A percentile compares a stretch with the other conserved stretches of the same genome.
phyloP scores from a whole-genome alignment of 768 basidiomycete species.

The Xerocomus spinulosus region DNA sequence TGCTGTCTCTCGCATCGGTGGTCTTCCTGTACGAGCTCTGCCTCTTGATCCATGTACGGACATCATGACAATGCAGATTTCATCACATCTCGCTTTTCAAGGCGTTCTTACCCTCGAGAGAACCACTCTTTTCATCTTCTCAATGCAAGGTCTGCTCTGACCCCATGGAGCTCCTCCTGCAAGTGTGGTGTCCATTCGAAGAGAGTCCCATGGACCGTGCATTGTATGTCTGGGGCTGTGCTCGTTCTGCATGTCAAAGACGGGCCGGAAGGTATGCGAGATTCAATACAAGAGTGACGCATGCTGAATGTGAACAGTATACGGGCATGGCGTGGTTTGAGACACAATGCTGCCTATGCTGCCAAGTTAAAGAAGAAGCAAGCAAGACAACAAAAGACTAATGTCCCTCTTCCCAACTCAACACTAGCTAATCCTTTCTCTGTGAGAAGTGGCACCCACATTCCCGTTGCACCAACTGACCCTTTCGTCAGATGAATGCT shows the following conservation, averaged over 20 bases:
- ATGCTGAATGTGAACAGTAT: constrained; percentile 43
- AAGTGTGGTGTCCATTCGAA: constrained; percentile 89
- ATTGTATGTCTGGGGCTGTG: constrained; percentile 83
- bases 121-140: constrained; percentile 59
- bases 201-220: constrained; percentile 80
- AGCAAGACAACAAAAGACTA: constrained; percentile 35
- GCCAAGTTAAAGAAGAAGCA: constrained; percentile 60
- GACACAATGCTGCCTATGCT: constrained; percentile 72
- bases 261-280: constrained; percentile 70
- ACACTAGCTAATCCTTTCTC: constrained; percentile 65
- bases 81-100: constrained; percentile 47
- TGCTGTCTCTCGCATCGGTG: constrained; percentile 86
- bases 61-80: constrained; percentile 40
- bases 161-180: constrained; percentile 78
- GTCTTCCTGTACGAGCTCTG: constrained; percentile 73
- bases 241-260: constrained; percentile 63
- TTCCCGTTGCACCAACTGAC: constrained; percentile 1
- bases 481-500: constrained; percentile 22
- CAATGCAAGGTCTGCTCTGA: constrained; percentile 66
- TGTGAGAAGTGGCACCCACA: constrained; percentile 35
- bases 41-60: constrained; percentile 44
- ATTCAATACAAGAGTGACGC: neutral
- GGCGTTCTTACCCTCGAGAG: constrained; percentile 66
- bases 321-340: constrained; percentile 75
- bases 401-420: constrained; percentile 30